Evolutionary conservation across 306 rosid genomes (phyloP).

Genomic region (Sicyos edulis): DNA sequence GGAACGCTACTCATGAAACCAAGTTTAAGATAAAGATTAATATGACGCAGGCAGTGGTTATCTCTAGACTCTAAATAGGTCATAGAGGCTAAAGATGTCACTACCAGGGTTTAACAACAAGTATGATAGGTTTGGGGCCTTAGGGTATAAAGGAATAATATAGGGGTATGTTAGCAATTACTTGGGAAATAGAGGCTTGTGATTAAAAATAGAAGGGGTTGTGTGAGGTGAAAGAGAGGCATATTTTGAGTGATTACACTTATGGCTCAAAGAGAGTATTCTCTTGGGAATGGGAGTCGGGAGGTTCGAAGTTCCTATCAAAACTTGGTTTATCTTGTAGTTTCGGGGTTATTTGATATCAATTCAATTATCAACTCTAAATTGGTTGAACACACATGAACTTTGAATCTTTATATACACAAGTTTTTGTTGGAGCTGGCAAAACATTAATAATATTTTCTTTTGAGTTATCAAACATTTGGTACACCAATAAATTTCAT

Average conservation of each 20-base stretch:
- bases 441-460: not conserved
- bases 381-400: not conserved
- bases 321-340: no score
- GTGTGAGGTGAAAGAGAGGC: no score
- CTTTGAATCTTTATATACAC: not conserved
- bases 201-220: no score
- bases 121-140: not conserved
- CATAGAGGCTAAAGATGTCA: not conserved
- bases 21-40: not conserved
- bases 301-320: no score
- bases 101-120: not conserved
- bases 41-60: not conserved
- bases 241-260: no score
- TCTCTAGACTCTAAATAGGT: not conserved
- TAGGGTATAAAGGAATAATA: no score
- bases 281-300: no score
- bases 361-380: not conserved
- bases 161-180: no score
- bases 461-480: not conserved
- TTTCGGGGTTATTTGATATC: no score
- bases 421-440: not conserved
- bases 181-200: no score
- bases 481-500: not conserved
- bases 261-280: no score
- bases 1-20: not conserved